phyloP scores from a whole-genome alignment of 2,329 filamentous ascomycete genomes.

The Fusarium tupiense region DNA sequence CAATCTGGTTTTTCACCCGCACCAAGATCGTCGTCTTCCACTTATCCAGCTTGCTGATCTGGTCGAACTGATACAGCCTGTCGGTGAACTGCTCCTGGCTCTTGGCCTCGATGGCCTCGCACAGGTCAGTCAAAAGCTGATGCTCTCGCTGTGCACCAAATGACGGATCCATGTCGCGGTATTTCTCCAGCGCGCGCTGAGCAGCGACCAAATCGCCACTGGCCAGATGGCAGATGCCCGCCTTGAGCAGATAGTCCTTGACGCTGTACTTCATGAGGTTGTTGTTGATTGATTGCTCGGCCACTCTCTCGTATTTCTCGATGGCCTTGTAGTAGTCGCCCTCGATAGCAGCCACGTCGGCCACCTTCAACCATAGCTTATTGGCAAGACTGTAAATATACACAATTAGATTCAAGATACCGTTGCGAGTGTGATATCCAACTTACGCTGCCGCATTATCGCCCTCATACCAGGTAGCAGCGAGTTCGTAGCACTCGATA shows the following conservation, averaged over 20 bases:
- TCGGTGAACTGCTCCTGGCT: slow-evolving; percentile 87
- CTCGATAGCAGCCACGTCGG: slow-evolving; percentile 84
- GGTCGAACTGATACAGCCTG: slow-evolving; percentile 88
- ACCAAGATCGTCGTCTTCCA: slow-evolving; percentile 94
- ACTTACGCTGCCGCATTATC: slow-evolving; percentile 85
- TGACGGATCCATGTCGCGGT: slow-evolving; percentile 79
- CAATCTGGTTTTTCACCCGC: slow-evolving; percentile 84
- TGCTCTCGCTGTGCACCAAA: slow-evolving; percentile 84
- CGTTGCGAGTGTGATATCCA: too few species aligned
- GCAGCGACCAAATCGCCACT: slow-evolving; percentile 79
- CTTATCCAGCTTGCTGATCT: slow-evolving; percentile 92
- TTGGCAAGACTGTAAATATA: slow-evolving; percentile 76
- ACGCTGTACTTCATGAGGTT: slow-evolving; percentile 94
- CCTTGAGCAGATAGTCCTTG: slow-evolving; percentile 96
- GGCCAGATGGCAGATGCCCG: slow-evolving; percentile 87
- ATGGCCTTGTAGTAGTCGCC: slow-evolving; percentile 87
- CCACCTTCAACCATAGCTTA: slow-evolving; percentile 92
- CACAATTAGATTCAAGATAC: background rate
- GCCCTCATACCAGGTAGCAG: slow-evolving; percentile 88
- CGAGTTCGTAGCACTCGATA: slow-evolving; percentile 83
- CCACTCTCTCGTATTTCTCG: slow-evolving; percentile 84
- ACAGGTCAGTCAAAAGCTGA: slow-evolving; percentile 81
- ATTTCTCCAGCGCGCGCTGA: slow-evolving; percentile 82
- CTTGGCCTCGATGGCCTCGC: slow-evolving; percentile 77
- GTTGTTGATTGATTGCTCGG: slow-evolving; percentile 81